Evolutionary conservation across 129 eudicot genomes (phyloP), one percentile per base, ranked within the genome.

Genomic region (Kitagawia praeruptora): DNA sequence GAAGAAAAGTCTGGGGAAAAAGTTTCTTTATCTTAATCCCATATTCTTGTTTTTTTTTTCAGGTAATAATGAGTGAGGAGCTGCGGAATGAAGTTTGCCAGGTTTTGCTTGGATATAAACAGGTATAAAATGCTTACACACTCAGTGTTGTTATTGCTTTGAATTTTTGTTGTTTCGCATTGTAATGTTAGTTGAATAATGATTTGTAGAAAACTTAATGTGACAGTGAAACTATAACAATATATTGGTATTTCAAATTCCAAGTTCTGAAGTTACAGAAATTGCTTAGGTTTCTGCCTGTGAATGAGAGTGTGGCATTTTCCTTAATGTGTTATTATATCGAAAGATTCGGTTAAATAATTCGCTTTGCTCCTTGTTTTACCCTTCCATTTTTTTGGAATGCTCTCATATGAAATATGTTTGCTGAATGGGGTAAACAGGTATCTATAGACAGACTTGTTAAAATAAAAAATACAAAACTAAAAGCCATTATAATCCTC

Each of bases 11-110:
- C 18, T 23, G 25, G 15, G 34, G 14, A 77, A 47, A 27, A 18
- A 12, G 42, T 67, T 45, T 15, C 23, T 44, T 12, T 48, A 53
- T 81, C 23, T 70, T 8, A 47, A 40, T 76, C 21, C 23, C 67
- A 56, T 31, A 53, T 34, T 78, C 28, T 77, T 77, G 13, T 82
- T 80, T 64, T 14, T 79, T 79, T 76, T 34, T 23, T 87, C 34
- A 94, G 98, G 98, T 91, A 89, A 94, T 94, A 73, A 88, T 90
- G 82, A 94, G 96, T 4, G 91, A 92, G 89, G 97, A 91, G 79
- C 81, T 94, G 78, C 97, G 88, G 80, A 88, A 87, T 83, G 98
- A 94, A 74, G 91, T 94, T 56, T 82, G 89, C 75, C 96, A 91
- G 77, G 98, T 94, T 78, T 87, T 94, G 76, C 93, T 87, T 72